Evolutionary conservation across 78 protist genomes (phyloP).

Genomic region (Dictyostelium brefeldianum): DNA sequence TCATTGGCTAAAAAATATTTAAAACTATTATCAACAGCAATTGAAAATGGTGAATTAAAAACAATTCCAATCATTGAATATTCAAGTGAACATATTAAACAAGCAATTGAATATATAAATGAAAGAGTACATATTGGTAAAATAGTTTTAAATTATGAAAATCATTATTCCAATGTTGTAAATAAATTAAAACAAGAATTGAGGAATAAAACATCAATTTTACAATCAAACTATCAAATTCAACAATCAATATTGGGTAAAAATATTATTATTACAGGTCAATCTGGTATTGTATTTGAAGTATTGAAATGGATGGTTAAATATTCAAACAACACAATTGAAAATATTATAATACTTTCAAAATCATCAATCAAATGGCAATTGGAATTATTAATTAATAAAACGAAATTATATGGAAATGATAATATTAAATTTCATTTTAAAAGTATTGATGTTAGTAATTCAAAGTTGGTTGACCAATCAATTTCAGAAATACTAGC

Average conservation of each 20-base stretch:
- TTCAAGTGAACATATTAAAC: conserved; percentile 18
- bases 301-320: conserved; percentile 36
- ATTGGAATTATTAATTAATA: conserved; percentile 25
- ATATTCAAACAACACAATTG: conserved; percentile 14
- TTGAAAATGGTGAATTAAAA: neutral
- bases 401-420: neutral
- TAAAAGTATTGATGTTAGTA: conserved; percentile 20
- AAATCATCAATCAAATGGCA: conserved; percentile 55
- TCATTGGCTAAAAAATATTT: neutral
- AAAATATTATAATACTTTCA: conserved; percentile 30
- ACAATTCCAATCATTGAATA: conserved; percentile 14
- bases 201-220: neutral
- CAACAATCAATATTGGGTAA: neutral
- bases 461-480: neutral
- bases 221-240: no score
- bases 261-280: conserved; percentile 55
- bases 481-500: conserved; percentile 14
- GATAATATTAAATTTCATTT: conserved; percentile 5
- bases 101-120: conserved; percentile 59
- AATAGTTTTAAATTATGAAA: conserved; percentile 35
- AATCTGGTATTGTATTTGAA: conserved; percentile 45
- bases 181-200: neutral
- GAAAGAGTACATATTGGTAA: conserved; percentile 52
- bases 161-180: neutral
- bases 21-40: conserved; percentile 1